phyloP scores from a whole-genome alignment of 805 yeast genomes.

The Metschnikowia koreensis region DNA sequence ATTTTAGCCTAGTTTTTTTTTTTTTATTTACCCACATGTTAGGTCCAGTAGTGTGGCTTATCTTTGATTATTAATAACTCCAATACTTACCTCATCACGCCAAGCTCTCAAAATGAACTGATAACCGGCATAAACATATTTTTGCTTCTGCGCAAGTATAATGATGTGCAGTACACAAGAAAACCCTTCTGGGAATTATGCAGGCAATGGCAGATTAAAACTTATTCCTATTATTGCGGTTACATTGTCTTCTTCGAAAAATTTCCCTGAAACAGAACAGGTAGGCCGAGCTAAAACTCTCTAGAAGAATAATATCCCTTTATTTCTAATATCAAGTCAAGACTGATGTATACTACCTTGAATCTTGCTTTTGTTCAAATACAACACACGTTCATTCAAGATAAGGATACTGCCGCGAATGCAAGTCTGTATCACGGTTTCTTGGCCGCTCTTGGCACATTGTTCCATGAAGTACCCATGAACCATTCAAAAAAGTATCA shows the following conservation, averaged over 20 bases:
- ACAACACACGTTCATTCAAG: neutral
- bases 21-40: neutral
- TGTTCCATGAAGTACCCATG: conserved; percentile 10
- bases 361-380: neutral
- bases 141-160: neutral
- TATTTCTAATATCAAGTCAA: neutral
- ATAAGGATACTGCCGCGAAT: conserved; percentile 3
- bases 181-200: neutral
- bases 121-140: neutral
- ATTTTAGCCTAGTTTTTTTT: too few species aligned
- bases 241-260: neutral
- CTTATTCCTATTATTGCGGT: neutral
- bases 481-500: neutral
- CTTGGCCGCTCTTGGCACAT: conserved; percentile 16
- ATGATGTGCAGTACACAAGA: neutral
- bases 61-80: neutral
- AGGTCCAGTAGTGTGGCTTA: neutral
- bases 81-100: neutral
- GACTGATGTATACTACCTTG: neutral
- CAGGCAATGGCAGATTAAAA: neutral
- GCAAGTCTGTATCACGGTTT: conserved; percentile 3
- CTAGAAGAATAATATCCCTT: too few species aligned
- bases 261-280: neutral
- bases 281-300: neutral
- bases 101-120: neutral